Evolutionary conservation across 805 yeast species (phyloP).

Genomic region (Teunomyces tritomae): DNA sequence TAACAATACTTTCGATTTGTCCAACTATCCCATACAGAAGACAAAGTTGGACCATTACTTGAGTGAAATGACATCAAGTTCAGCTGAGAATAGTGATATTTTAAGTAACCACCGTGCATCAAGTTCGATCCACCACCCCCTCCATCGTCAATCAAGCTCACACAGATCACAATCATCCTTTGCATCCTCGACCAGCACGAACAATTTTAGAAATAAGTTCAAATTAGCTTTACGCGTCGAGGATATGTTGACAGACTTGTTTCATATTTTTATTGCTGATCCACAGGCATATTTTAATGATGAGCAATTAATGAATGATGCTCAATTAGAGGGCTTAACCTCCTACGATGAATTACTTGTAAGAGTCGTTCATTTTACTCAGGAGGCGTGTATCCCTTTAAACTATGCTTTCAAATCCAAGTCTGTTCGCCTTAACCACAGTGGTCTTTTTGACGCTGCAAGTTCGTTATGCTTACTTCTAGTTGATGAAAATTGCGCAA

Average conservation of each 20-base stretch:
- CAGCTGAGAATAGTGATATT: not conserved
- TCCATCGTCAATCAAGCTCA: conserved; percentile 2
- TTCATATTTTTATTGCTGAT: conserved; percentile 29
- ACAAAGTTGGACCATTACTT: conserved; percentile 19
- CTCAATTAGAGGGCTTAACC: conserved; percentile 8
- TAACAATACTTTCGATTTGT: not conserved
- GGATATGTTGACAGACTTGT: conserved; percentile 30
- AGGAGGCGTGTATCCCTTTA: conserved; percentile 26
- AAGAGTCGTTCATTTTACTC: conserved; percentile 16
- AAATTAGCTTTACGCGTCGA: conserved; percentile 12
- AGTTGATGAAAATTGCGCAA: conserved; percentile 16
- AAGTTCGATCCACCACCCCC: not conserved
- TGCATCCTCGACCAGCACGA: not conserved
- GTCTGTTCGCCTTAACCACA: conserved; percentile 12
- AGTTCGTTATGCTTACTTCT: conserved; percentile 30
- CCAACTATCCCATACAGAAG: conserved; percentile 8
- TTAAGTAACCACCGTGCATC: not conserved
- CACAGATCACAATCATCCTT: not conserved
- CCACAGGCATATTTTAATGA: conserved; percentile 37
- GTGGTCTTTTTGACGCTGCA: conserved; percentile 32
- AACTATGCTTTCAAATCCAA: conserved; percentile 21
- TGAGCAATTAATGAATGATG: conserved; percentile 17
- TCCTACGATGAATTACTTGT: conserved; percentile 10
- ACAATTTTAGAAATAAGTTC: not conserved
- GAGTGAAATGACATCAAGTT: conserved; percentile 4